Evolutionary conservation across 805 yeast genomes (phyloP).

Genomic region (Saccharomycodes ludwigii): DNA sequence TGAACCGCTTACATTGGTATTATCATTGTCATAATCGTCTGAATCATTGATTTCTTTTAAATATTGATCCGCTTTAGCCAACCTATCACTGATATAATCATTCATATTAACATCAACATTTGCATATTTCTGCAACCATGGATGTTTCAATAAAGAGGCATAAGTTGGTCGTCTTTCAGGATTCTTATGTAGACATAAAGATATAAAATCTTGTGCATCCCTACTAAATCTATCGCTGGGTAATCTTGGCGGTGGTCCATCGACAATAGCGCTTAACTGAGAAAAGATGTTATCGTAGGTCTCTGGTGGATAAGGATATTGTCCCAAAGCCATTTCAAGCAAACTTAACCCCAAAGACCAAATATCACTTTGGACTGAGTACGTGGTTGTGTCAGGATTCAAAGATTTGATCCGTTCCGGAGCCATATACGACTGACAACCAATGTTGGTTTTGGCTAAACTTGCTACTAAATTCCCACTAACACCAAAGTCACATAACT

Average conservation of each 20-base stretch:
- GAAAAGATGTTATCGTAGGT: conserved; percentile 82
- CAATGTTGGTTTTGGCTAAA: conserved; percentile 87
- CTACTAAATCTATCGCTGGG: conserved; percentile 49
- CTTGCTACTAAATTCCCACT: conserved; percentile 92
- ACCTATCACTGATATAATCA: conserved; percentile 25
- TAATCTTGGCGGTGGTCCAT: conserved; percentile 79
- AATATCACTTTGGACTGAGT: conserved; percentile 87
- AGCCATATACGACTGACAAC: conserved; percentile 98
- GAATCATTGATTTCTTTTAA: conserved; percentile 12
- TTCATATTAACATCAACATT: conserved; percentile 28
- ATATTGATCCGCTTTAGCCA: conserved; percentile 19
- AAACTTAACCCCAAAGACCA: conserved; percentile 90
- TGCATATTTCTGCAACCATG: conserved; percentile 59
- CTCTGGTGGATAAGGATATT: conserved; percentile 94
- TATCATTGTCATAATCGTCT: neutral
- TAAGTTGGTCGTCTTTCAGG: conserved; percentile 79
- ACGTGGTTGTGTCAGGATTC: conserved; percentile 65
- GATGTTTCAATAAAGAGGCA: conserved; percentile 59
- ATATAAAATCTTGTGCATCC: conserved; percentile 77
- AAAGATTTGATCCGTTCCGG: conserved; percentile 82
- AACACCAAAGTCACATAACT: conserved; percentile 93
- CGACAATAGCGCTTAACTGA: conserved; percentile 93
- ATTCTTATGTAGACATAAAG: conserved; percentile 61
- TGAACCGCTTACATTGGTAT: too few relatives aligned
- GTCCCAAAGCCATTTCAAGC: conserved; percentile 79